Conservation (phyloP, 2,329 filamentous ascomycete genomes). For the Lasiodiplodia gonubiensis region DNA sequence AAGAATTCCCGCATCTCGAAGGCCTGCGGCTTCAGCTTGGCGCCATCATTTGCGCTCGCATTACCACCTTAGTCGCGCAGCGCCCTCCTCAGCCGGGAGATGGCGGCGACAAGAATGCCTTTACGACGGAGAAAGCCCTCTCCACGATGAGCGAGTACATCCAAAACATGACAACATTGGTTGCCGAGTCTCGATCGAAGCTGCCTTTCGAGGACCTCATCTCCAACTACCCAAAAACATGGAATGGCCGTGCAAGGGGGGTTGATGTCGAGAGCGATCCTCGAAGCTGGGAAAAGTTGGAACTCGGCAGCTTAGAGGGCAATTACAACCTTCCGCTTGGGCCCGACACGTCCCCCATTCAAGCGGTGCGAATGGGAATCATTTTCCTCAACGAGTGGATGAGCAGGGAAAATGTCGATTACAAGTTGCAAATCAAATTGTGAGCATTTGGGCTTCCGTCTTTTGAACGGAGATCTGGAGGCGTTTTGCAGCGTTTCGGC, state of each 20-base stretch:
- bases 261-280: conserved; percentile 20
- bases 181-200: conserved; percentile 20
- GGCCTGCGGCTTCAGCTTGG: conserved; percentile 50
- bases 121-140: conserved; percentile 12
- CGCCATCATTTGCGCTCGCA: conserved; percentile 47
- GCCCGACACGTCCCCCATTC: conserved; percentile 49
- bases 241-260: conserved; percentile 33
- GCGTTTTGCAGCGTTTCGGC: conserved; percentile 11
- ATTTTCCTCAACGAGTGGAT: conserved; percentile 52
- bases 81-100: conserved; percentile 31
- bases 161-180: conserved; percentile 12
- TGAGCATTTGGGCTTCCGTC: background rate
- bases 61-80: conserved; percentile 43
- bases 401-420: conserved; percentile 22
- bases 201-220: conserved; percentile 46
- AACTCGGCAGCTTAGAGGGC: conserved; percentile 42
- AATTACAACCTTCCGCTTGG: conserved; percentile 50
- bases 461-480: background rate
- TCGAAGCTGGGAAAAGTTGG: conserved; percentile 43
- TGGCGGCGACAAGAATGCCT: background rate
- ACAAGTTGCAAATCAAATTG: conserved; percentile 27
- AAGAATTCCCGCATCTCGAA: conserved; percentile 45
- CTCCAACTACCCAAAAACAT: conserved; percentile 47
- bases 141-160: conserved; percentile 18
- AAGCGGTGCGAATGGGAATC: conserved; percentile 52